Evolutionary conservation across 352 stramenopile species (phyloP).

Genomic region (Pythium inflatum): DNA sequence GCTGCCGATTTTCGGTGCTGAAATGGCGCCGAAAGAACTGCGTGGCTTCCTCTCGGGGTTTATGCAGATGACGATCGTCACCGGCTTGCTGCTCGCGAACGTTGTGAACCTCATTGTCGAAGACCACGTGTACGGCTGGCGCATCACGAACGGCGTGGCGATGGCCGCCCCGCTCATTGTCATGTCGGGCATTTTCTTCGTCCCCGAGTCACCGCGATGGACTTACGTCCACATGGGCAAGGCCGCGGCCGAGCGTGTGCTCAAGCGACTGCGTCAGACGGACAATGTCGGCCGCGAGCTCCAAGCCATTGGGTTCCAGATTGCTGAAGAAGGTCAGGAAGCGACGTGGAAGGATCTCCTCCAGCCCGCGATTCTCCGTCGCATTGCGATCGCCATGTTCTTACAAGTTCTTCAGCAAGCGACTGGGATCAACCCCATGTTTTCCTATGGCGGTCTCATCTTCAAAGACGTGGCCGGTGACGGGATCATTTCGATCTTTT

Average conservation of each 20-base stretch:
- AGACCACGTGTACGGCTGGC: conserved; percentile 37
- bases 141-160: conserved; percentile 37
- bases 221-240: conserved; percentile 43
- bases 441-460: conserved; percentile 43
- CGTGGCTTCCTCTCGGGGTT: conserved; percentile 45
- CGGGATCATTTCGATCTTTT: conserved; percentile 40
- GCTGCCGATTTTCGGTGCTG: neutral
- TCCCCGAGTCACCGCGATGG: conserved; percentile 58
- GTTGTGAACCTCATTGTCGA: conserved; percentile 39
- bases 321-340: conserved; percentile 36
- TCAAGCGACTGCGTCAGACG: conserved; percentile 39
- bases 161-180: conserved; percentile 43
- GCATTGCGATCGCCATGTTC: conserved; percentile 38
- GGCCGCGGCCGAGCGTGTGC: conserved; percentile 27
- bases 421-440: conserved; percentile 45
- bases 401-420: conserved; percentile 50
- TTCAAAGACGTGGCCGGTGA: conserved; percentile 44
- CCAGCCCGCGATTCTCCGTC: conserved; percentile 17
- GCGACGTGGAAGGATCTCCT: conserved; percentile 43
- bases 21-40: conserved; percentile 35
- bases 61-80: conserved; percentile 47
- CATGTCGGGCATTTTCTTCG: conserved; percentile 43
- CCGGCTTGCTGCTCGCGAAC: conserved; percentile 46
- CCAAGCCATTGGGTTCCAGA: conserved; percentile 47
- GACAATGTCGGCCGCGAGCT: conserved; percentile 40